These are phyloP conservation scores for Bisporella sp. DNA, from an alignment of 2,329 filamentous ascomycete genomes.

Conservation along the genomic window DNA sequence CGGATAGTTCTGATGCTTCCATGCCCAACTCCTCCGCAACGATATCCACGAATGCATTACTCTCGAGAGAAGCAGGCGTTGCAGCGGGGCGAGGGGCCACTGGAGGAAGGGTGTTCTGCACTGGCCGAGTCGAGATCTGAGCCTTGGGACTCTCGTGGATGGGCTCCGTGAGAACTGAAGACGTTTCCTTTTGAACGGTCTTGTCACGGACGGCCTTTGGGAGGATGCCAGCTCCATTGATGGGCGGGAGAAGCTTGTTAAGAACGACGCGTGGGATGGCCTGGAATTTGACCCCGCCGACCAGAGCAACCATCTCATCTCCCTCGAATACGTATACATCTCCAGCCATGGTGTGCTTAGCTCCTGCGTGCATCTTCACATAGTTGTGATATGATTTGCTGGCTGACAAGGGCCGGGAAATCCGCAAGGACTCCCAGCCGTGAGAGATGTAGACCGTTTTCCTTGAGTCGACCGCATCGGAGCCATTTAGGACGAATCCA, in stretches of 20 bases:
- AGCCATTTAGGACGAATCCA: constrained; percentile 52
- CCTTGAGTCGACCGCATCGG: constrained; percentile 44
- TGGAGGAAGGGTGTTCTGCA: neutral
- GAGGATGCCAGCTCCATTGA: neutral
- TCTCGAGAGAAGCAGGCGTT: constrained; percentile 25
- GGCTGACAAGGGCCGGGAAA: constrained; percentile 37
- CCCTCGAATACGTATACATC: constrained; percentile 32
- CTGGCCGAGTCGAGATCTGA: neutral
- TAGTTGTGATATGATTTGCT: constrained; percentile 47
- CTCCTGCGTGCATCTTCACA: constrained; percentile 40
- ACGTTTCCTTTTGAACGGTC: neutral
- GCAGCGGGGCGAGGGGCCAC: constrained; percentile 5
- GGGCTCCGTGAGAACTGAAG: neutral
- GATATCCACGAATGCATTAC: constrained; percentile 41
- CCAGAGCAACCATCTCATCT: constrained; percentile 27
- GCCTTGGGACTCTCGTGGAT: neutral
- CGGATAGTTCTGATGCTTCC: constrained; percentile 44
- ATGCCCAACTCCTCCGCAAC: constrained; percentile 50
- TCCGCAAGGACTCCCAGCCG: constrained; percentile 46
- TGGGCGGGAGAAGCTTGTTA: constrained; percentile 3
- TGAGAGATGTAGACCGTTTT: constrained; percentile 50
- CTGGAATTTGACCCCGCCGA: constrained; percentile 22
- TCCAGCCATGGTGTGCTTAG: constrained; percentile 24
- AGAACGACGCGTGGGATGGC: constrained; percentile 5
- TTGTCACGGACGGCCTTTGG: neutral